Evolutionary conservation across 2,329 filamentous ascomycete species (phyloP), one percentile per base, ranked within the genome.

Genomic region (Colletotrichum sp.): DNA sequence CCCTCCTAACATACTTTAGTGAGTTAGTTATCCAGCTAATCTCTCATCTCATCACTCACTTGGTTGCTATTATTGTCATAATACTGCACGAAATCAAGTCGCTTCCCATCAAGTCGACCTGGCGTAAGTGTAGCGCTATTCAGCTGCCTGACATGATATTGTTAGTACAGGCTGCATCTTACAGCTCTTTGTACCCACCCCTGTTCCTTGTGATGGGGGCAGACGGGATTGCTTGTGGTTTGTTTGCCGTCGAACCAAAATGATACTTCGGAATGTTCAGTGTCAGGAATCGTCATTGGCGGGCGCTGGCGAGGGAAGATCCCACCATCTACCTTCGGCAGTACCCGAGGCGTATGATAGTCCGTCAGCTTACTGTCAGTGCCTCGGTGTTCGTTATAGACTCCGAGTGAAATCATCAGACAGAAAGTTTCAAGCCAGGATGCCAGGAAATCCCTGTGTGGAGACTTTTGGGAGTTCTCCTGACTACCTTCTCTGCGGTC

Each of bases 381-480:
- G 44, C 44, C 44, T 49, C 44, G 44, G 44, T 49, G n/a, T 49
- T 49, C 18, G 3, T 12, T 13, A 21, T 49, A 49, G 44, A 49
- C 44, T 49, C 44, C n/a, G n/a, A 21, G 44, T 49, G 10, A 12
- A 49, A 49, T 49, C 44, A 49, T 49, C 44, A 49, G 5, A 9
- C 44, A 21, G 44, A 49, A 18, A 49, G 18, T 21, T 49, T 49
- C 5, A 13, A 21, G 44, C n/a, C 10, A 49, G 4, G n/a, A 49
- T 49, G 0, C 44, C n/a, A 21, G 18, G 18, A 16, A 82, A 80
- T 65, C 87, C 86, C 28, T 94, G 92, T 92, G 86, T 89, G 0
- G 88, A 87, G 0, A 89, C 93, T 0, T 71, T 78, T 6, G 81
- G 79, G 13, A 77, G 78, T 3, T 74, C 80, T 82, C 71, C 86